Base-by-base conservation (phyloP, 305 asterid species). In the Plantago coronopus region DNA sequence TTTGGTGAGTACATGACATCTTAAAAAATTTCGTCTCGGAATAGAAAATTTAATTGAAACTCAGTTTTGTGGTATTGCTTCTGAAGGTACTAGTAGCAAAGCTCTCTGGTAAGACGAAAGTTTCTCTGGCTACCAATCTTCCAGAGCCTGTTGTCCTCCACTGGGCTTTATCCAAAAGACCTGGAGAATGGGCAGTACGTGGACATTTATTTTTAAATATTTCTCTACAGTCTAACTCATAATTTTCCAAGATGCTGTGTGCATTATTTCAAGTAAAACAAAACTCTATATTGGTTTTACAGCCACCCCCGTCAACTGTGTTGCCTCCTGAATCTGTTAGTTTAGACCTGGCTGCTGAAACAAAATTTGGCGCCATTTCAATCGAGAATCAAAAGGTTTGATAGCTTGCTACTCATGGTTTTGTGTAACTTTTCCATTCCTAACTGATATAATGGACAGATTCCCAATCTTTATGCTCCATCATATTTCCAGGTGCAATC, bases 101-200 rank as follows among this genome's bases (percentile, higher is more conserved):
- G 77, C 42, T 77, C 58, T 74, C 85, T 31, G 78, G 84, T 53
- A 81, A 80, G 86, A 82, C 66, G 57, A 84, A 73, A 69, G 82
- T 94, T 72, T 80, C 74, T 80, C 78, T 94, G 65, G 96, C 94
- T 48, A 90, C 99, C 50, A 88, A 88, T 77, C 76, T 81, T 66
- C 80, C 83, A 51, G 88, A 86, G 62, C 91, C 95, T 57, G 76
- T 76, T 72, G 81, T 78, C 73, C 91, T 94, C 66, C 99, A 94
- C 81, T 94, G 99, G 99, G 97, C 95, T 67, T 75, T 94, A 70
- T 87, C 99, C 74, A 78, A 65, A 70, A 86, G 54, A 53, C 89
- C 78, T 61, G 96, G 97, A 65, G 95, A 90, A 75, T 94, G 99
- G 99, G 49, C 67, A 73, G 99, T 90, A 79, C 48, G 88, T 69